Evolutionary conservation across 129 eudicot species (phyloP).

Genomic region (Chrysanthemum lavandulifolium): DNA sequence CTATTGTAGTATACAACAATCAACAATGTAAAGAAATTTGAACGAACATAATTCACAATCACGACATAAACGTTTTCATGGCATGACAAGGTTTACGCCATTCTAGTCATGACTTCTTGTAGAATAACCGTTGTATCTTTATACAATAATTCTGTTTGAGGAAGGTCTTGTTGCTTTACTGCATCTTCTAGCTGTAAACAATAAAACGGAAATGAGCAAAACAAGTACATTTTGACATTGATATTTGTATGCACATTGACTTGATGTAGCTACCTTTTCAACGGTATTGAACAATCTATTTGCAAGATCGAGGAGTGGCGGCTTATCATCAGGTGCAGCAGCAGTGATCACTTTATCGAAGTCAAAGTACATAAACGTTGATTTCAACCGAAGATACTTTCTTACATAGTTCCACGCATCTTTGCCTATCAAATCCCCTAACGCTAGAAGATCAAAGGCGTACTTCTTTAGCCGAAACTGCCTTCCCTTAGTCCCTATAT

Average conservation of each 20-base stretch:
- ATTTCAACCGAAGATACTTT: conserved; percentile 65
- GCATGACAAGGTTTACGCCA: conserved; percentile 49
- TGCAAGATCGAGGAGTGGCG: conserved; percentile 74
- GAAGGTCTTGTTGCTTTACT: conserved; percentile 48
- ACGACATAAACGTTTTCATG: conserved; percentile 5
- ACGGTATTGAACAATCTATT: conserved; percentile 72
- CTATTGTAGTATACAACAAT: no score
- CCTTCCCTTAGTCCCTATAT: conserved; percentile 70
- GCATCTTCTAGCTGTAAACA: conserved; percentile 71
- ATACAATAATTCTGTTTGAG: conserved; percentile 53
- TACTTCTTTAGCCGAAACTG: conserved; percentile 56
- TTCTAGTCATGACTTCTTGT: conserved; percentile 72
- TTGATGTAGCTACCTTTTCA: conserved; percentile 57
- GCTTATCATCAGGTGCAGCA: conserved; percentile 61
- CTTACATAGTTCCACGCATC: conserved; percentile 70
- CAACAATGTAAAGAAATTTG: neutral
- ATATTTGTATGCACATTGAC: neutral
- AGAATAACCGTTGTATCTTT: conserved; percentile 59
- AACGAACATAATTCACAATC: conserved; percentile 17
- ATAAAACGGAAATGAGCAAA: neutral
- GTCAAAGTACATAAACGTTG: conserved; percentile 82
- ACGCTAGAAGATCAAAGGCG: conserved; percentile 79
- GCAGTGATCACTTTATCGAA: conserved; percentile 82
- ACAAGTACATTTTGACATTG: neutral
- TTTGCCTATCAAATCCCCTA: conserved; percentile 77